A percentile compares a stretch with the other conserved stretches of the same genome.
Conservation (phyloP, 371 early-diverging fungal genomes). For the Syncephalastrum monosporum region DNA sequence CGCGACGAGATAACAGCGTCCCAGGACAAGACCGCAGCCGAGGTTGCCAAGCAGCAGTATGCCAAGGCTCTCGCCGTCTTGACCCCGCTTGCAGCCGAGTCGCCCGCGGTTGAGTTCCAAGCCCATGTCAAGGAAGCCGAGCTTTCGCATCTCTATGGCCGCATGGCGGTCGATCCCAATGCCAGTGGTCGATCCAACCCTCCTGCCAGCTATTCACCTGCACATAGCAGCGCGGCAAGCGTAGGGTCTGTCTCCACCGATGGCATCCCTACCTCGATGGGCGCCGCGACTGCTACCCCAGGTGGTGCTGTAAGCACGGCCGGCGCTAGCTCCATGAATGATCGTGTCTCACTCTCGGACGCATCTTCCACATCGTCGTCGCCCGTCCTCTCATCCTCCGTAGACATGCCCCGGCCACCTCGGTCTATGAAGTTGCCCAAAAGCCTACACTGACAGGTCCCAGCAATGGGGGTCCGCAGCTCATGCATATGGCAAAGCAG, state of each 20-base stretch:
- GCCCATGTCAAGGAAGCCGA: conserved; percentile 26
- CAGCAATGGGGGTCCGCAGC: conserved; percentile 4
- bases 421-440: conserved; percentile 13
- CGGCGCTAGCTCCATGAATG: neutral
- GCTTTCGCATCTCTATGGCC: conserved; percentile 27
- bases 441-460: conserved; percentile 11
- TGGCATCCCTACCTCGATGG: neutral
- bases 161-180: conserved; percentile 16
- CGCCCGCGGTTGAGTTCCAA: conserved; percentile 36
- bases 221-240: neutral
- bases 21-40: conserved; percentile 7
- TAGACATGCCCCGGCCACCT: conserved; percentile 5
- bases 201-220: neutral
- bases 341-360: conserved; percentile 11
- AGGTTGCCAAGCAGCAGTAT: conserved; percentile 29
- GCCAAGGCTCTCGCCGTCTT: conserved; percentile 22
- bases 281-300: neutral
- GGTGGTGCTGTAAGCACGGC: no score
- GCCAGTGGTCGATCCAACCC: conserved; percentile 3
- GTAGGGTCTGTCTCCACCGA: conserved; percentile 7
- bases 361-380: conserved; percentile 25
- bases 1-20: conserved; percentile 26
- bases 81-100: conserved; percentile 26
- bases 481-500: conserved; percentile 13
- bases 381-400: conserved; percentile 13